Conservation (phyloP, 2,329 filamentous ascomycete genomes). For the Fusarium sp. region DNA sequence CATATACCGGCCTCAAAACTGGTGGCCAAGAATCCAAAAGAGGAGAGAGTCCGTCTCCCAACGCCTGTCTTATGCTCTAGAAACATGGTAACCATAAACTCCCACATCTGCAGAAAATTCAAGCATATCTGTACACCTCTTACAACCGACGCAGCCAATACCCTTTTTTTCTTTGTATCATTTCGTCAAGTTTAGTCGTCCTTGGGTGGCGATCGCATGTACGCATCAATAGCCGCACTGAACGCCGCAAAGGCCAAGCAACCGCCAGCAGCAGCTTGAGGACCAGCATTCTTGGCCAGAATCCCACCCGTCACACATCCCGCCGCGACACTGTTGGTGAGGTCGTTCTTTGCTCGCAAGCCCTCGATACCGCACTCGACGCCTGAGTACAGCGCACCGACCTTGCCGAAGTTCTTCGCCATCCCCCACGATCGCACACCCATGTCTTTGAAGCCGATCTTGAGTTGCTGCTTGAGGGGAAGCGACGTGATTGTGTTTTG, state of each 20-base stretch:
- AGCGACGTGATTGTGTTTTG: constrained; percentile 68
- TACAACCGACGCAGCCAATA: constrained; percentile 26
- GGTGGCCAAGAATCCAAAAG: constrained; percentile 45
- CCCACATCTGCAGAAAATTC: constrained; percentile 41
- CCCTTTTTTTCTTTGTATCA: constrained; percentile 4
- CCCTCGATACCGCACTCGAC: constrained; percentile 98
- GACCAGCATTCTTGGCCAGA: constrained; percentile 86
- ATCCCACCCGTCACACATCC: constrained; percentile 94
- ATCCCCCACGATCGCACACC: constrained; percentile 83
- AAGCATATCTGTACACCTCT: constrained; percentile 37
- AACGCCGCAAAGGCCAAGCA: constrained; percentile 96
- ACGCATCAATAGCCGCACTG: constrained; percentile 89
- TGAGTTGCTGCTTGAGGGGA: constrained; percentile 86
- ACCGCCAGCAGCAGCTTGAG: constrained; percentile 87
- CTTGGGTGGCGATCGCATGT: constrained; percentile 85
- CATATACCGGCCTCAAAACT: constrained; percentile 11
- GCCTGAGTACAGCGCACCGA: constrained; percentile 90
- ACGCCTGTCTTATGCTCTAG: constrained; percentile 53
- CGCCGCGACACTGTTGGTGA: constrained; percentile 86
- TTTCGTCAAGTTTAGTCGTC: constrained; percentile 61
- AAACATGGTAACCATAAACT: constrained; percentile 47
- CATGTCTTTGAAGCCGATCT: constrained; percentile 93
- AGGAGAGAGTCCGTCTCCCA: constrained; percentile 49
- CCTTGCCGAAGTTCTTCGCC: constrained; percentile 94
- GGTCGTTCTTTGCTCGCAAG: constrained; percentile 90